Conservation (phyloP, 2,329 filamentous ascomycete genomes). For the Pyrenochaeta sp. region DNA sequence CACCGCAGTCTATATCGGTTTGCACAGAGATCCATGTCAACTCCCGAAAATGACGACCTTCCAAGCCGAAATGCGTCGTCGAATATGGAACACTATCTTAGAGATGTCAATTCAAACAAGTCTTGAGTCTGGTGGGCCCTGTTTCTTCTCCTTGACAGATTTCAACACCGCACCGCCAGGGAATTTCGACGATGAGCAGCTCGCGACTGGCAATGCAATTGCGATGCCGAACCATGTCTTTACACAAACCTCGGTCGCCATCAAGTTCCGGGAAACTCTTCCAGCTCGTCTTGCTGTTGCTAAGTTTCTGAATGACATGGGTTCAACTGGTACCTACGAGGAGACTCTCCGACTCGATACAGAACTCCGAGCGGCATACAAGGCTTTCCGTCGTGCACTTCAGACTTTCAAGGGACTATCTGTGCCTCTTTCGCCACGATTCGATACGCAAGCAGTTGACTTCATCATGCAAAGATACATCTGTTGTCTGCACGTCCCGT, state of each 20-base stretch:
- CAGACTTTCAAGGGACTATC: slow-evolving; percentile 10
- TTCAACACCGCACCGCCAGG: slow-evolving; percentile 48
- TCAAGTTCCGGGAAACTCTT: slow-evolving; percentile 48
- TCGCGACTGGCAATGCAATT: slow-evolving; percentile 33
- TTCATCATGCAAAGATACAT: slow-evolving; percentile 39
- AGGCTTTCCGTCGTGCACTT: slow-evolving; percentile 23
- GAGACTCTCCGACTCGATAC: slow-evolving; percentile 36
- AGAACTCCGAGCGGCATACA: slow-evolving; percentile 27
- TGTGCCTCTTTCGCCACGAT: slow-evolving; percentile 7
- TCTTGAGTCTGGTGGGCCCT: slow-evolving; percentile 45
- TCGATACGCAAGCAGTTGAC: slow-evolving; percentile 30
- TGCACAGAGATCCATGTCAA: slow-evolving; percentile 50
- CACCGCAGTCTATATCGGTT: slow-evolving; percentile 50
- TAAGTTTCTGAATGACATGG: slow-evolving; percentile 38
- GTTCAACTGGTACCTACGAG: slow-evolving; percentile 31
- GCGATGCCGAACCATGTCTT: slow-evolving; percentile 34
- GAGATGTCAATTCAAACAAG: slow-evolving; percentile 50
- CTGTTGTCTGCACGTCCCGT: slow-evolving; percentile 34
- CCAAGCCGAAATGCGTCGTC: slow-evolving; percentile 38
- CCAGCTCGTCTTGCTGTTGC: slow-evolving; percentile 47
- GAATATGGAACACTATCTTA: slow-evolving; percentile 45
- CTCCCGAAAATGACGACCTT: slow-evolving; percentile 33
- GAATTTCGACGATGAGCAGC: slow-evolving; percentile 53
- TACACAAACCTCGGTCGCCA: slow-evolving; percentile 47
- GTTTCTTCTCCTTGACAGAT: slow-evolving; percentile 43